Conservation (phyloP, 768 basidiomycete species). For the Mycena floridula region DNA sequence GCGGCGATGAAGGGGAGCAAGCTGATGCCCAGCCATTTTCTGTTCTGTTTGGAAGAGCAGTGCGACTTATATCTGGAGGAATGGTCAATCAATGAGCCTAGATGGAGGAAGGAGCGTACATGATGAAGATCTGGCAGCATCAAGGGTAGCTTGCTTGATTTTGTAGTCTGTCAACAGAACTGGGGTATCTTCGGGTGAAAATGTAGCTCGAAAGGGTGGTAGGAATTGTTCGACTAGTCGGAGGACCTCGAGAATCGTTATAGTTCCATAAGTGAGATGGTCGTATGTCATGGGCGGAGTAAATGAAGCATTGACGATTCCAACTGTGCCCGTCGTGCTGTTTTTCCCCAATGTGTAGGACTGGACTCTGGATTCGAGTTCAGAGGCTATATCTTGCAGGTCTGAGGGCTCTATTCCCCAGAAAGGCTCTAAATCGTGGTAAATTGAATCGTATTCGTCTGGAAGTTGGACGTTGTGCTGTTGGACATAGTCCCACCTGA, state of each 20-base stretch:
- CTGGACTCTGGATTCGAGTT: slow-evolving; percentile 23
- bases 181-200: slow-evolving; percentile 34
- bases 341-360: slow-evolving; percentile 30
- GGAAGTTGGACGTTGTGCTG: slow-evolving; percentile 33
- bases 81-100: no score
- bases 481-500: slow-evolving; percentile 41
- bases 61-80: slow-evolving; percentile 21
- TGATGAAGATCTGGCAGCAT: no score
- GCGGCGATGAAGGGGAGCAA: slow-evolving; percentile 30
- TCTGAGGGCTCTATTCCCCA: slow-evolving; percentile 32
- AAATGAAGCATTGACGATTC: slow-evolving; percentile 29
- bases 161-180: slow-evolving; percentile 26
- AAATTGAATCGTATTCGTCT: slow-evolving; percentile 51
- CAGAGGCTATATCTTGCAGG: slow-evolving; percentile 20
- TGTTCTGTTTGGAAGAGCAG: slow-evolving; percentile 26
- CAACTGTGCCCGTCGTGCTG: slow-evolving; percentile 15
- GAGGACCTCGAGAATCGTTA: slow-evolving; percentile 22
- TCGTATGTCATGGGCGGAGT: slow-evolving; percentile 24
- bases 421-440: slow-evolving; percentile 34
- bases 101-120: no score
- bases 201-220: slow-evolving; percentile 34
- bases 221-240: slow-evolving; percentile 29
- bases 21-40: slow-evolving; percentile 33
- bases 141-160: slow-evolving; percentile 21
- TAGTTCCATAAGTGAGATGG: slow-evolving; percentile 26